Base-by-base conservation (phyloP, 805 yeast genomes). In the Phaffomyces thermotolerans region DNA sequence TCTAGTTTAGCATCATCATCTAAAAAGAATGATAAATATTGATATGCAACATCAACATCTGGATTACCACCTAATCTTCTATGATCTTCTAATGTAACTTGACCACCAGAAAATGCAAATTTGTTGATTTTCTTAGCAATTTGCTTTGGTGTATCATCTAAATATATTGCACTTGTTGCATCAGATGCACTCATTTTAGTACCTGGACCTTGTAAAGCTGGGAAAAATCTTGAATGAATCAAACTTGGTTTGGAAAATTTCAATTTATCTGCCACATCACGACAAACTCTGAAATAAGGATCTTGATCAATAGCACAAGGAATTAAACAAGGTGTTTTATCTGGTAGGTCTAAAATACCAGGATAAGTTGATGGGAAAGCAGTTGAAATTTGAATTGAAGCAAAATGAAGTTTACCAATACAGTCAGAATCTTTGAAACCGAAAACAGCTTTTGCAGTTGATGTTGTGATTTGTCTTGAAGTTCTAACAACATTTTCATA, bases 251-350 rank as follows among this genome's bases (percentile, higher is more conserved):
- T 93, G 49, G 89, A 71, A 63, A 76, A 95, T 65, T 83, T 84
- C 63, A 93, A 76, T 66, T 91, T 93, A 58, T 81, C 89, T 10
- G 99, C 97, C 52, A 93, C 99, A 63, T 93, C 99, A 68, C 99
- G 78, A 66, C 96, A 87, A 20, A 93, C 95, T 67, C 99, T 78
- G 72, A 93, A 93, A 66, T 93, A 93, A 27, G 99, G 98, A 65
- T 93, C 99, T 72, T 91, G 99, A 64, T 93, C 99, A 62, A 93
- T 93, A 39, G 99, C 99, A 74, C 99, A 93, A 34, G 99, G 99
- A 64, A 93, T 93, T 64, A 93, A 72, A 66, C 96, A 88, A 49
- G 96, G 98, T 0, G 97, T 88, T 69, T 90, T 93, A 39, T 81
- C 71, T 37, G 95, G 87, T 57, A 82, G 67, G 7, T 87, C 96